Percentiles rank a stretch among this genome's conserved stretches.
Evolutionary conservation across 441 rosid genomes (phyloP).

Genomic region (Erodium moschatum): DNA sequence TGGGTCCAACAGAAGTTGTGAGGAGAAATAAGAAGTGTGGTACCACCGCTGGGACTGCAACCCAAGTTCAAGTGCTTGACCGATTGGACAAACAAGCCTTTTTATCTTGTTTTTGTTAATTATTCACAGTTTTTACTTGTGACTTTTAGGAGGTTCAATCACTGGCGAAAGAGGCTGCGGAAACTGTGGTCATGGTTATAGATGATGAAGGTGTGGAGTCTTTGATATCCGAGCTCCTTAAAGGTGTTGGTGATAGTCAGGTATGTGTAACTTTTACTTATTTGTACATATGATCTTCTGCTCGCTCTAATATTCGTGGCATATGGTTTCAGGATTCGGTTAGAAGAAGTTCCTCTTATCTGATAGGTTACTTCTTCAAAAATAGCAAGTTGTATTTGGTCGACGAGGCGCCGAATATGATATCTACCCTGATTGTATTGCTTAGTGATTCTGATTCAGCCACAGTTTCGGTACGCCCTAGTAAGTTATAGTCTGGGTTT

Average conservation of each 20-base stretch:
- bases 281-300: too few relatives aligned
- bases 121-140: constrained; percentile 14
- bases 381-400: constrained; percentile 88
- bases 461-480: constrained; percentile 59
- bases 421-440: constrained; percentile 76
- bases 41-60: too few relatives aligned
- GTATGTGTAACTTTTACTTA: constrained; percentile 11
- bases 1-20: too few relatives aligned
- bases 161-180: constrained; percentile 87
- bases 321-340: constrained; percentile 33
- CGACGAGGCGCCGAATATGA: constrained; percentile 96
- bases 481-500: constrained; percentile 13
- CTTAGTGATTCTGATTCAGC: constrained; percentile 84
- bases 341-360: constrained; percentile 80
- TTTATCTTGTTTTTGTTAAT: neutral
- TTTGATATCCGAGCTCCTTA: constrained; percentile 80
- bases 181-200: constrained; percentile 75
- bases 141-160: constrained; percentile 65
- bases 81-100: too few relatives aligned
- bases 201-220: constrained; percentile 92
- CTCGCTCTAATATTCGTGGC: too few relatives aligned
- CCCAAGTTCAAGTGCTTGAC: too few relatives aligned
- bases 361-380: constrained; percentile 87
- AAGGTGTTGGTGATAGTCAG: constrained; percentile 73
- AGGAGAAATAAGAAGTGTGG: too few relatives aligned